Conservation (phyloP, 331 rosid genomes). For the Acacia concinna region DNA sequence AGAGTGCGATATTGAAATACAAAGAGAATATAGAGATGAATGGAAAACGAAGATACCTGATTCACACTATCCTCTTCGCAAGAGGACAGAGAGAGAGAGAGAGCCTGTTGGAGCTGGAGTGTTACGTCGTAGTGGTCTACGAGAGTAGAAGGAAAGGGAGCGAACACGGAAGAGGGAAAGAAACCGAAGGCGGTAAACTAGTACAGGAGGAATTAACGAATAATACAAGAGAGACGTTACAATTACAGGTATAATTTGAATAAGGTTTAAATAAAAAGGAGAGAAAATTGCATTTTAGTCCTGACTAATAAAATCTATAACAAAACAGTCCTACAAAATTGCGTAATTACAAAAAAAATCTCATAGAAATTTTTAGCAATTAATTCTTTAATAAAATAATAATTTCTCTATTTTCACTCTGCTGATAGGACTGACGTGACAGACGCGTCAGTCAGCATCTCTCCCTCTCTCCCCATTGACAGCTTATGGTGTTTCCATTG, state of each 20-base stretch:
- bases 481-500: too few relatives aligned
- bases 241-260: not conserved
- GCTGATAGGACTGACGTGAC: too few relatives aligned
- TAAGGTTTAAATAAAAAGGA: too few relatives aligned
- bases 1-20: not conserved
- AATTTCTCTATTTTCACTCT: too few relatives aligned
- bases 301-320: too few relatives aligned
- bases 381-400: too few relatives aligned
- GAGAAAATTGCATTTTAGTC: too few relatives aligned
- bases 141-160: not conserved
- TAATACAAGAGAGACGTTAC: not conserved
- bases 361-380: too few relatives aligned
- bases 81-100: not conserved
- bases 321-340: too few relatives aligned
- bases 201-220: not conserved
- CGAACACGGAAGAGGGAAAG: not conserved
- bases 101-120: not conserved
- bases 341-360: too few relatives aligned
- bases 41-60: not conserved
- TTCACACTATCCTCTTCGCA: not conserved
- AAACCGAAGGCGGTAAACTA: not conserved
- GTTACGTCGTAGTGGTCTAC: not conserved
- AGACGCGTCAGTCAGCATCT: too few relatives aligned
- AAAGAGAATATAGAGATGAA: not conserved
- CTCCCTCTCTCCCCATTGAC: too few relatives aligned